Percentiles rank a stretch among this genome's conserved stretches.
Evolutionary conservation across 495 filamentous ascomycete genomes (phyloP).

Genomic region (Peziza echinospora): DNA sequence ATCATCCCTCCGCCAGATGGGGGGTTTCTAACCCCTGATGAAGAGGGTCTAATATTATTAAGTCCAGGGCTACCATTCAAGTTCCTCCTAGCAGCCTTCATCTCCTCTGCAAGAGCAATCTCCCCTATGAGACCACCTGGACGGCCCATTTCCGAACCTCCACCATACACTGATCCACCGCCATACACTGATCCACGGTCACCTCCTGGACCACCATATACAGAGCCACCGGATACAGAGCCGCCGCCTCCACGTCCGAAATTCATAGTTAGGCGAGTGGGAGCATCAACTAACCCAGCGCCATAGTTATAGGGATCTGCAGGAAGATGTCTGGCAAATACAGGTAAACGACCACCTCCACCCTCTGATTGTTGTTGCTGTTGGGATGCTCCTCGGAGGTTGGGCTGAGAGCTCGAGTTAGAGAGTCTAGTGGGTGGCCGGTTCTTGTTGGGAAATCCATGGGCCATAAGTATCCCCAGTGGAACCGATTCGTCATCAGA

Average conservation of each 20-base stretch:
- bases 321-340: slow-evolving; percentile 71
- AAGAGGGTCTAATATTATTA: no score
- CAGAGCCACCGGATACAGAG: slow-evolving; percentile 23
- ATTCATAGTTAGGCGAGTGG: slow-evolving; percentile 56
- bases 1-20: slow-evolving; percentile 21
- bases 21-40: slow-evolving; percentile 19
- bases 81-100: slow-evolving; percentile 11
- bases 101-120: slow-evolving; percentile 37
- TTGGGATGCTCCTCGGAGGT: slow-evolving; percentile 28
- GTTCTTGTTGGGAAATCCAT: slow-evolving; percentile 75
- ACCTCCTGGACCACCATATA: slow-evolving; percentile 20
- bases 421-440: slow-evolving; percentile 53
- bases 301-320: slow-evolving; percentile 69
- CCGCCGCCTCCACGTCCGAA: slow-evolving; percentile 40
- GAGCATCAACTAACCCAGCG: slow-evolving; percentile 50
- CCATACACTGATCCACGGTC: slow-evolving; percentile 2
- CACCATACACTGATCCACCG: neutral
- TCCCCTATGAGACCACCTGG: slow-evolving; percentile 72
- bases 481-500: slow-evolving; percentile 74
- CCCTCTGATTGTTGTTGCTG: slow-evolving; percentile 4
- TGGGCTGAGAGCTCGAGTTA: slow-evolving; percentile 38
- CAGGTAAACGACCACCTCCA: slow-evolving; percentile 33
- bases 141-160: slow-evolving; percentile 10
- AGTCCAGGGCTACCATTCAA: neutral
- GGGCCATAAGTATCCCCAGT: slow-evolving; percentile 67